A percentile compares a stretch with the other conserved stretches of the same genome.
Evolutionary conservation across 441 rosid species (phyloP).

Genomic region (Aquilaria agallochum): DNA sequence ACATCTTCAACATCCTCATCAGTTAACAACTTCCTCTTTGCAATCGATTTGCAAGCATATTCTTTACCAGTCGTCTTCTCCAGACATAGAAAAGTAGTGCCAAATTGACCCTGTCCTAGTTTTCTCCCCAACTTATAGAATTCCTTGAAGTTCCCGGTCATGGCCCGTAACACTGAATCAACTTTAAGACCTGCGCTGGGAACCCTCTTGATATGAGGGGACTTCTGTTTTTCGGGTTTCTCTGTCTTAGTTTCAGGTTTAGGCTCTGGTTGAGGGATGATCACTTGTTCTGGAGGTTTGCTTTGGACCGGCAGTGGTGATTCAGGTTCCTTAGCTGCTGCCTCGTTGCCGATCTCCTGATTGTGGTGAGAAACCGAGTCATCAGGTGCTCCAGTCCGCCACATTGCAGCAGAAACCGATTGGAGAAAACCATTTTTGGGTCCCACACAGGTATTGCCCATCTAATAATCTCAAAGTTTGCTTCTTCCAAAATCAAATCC

Average conservation of each 20-base stretch:
- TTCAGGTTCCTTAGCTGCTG: conserved; percentile 41
- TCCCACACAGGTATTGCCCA: conserved; percentile 78
- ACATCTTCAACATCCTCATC: conserved; percentile 95
- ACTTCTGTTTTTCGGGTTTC: conserved; percentile 38
- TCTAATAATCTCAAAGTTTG: conserved; percentile 20
- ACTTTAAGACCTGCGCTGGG: conserved; percentile 82
- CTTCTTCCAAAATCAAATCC: conserved; percentile 34
- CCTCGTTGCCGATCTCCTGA: conserved; percentile 23
- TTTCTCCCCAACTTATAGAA: conserved; percentile 72
- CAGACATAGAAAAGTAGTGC: conserved; percentile 70
- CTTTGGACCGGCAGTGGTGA: conserved; percentile 59
- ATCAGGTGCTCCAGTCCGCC: conserved; percentile 48
- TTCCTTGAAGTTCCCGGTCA: conserved; percentile 78
- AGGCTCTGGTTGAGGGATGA: conserved; percentile 47
- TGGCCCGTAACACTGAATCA: conserved; percentile 68
- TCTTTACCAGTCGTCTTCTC: conserved; percentile 62
- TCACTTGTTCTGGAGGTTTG: conserved; percentile 60
- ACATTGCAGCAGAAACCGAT: conserved; percentile 62
- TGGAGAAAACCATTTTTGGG: conserved; percentile 68
- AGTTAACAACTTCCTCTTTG: conserved; percentile 82
- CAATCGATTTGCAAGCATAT: conserved; percentile 89
- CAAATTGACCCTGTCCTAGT: conserved; percentile 96
- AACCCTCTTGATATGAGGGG: conserved; percentile 66
- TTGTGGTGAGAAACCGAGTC: conserved; percentile 39
- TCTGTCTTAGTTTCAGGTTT: conserved; percentile 32